These are phyloP conservation scores for Melaleuca alternifolia DNA, from an alignment of 345 rosid species.

Conservation along the genomic window DNA sequence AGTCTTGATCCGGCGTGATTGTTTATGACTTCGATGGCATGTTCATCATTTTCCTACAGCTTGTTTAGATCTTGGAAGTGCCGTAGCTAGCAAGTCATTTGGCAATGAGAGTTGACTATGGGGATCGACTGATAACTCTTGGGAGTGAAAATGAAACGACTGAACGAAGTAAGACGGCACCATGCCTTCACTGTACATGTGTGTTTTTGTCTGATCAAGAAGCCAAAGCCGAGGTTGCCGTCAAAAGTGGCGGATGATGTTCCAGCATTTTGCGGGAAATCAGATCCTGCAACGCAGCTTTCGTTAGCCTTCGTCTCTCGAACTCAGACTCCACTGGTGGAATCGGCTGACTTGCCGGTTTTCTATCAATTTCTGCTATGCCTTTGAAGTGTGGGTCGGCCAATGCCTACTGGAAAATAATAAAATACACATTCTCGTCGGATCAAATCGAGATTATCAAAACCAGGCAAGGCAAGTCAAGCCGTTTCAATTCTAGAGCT, in stretches of 20 bases:
- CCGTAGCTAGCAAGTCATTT: background rate
- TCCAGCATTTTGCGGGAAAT: constrained; percentile 74
- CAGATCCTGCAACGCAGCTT: constrained; percentile 72
- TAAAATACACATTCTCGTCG: background rate
- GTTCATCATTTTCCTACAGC: background rate
- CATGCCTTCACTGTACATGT: background rate
- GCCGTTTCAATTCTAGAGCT: background rate
- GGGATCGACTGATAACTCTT: constrained; percentile 15
- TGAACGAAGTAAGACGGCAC: background rate
- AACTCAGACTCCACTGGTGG: constrained; percentile 82
- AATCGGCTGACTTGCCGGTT: constrained; percentile 78
- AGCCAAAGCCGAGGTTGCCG: background rate
- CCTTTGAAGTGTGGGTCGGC: constrained; percentile 84
- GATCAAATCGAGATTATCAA: background rate
- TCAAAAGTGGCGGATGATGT: constrained; percentile 57
- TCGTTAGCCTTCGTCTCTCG: constrained; percentile 69
- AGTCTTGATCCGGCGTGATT: background rate
- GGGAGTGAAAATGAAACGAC: background rate
- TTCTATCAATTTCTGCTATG: constrained; percentile 70
- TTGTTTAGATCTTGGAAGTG: background rate
- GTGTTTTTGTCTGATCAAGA: background rate
- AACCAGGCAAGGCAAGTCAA: background rate
- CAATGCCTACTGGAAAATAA: constrained; percentile 37
- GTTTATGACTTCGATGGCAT: background rate
- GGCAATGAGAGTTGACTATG: background rate